Base-by-base conservation (phyloP, 2,329 filamentous ascomycete genomes). In the Malbranchea zuffiana region DNA sequence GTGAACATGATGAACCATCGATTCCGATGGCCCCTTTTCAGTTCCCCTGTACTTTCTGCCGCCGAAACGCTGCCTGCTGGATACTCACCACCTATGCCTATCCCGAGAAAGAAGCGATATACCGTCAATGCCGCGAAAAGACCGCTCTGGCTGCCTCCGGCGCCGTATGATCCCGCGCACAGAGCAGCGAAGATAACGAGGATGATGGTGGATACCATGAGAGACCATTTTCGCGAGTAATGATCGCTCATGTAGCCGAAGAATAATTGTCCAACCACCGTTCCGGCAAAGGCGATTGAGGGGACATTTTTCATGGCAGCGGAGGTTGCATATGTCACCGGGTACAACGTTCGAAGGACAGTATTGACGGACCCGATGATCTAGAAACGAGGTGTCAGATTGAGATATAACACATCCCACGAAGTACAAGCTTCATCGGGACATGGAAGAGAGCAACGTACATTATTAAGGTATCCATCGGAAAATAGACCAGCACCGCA, bases 1-100 rank as follows among this genome's bases (percentile, higher is more conserved):
- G 83, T 93, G 58, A 90, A 92, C 46, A 93, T 68, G 49, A 88
- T 83, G 54, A 87, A 95, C 84, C 85, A 93, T 25, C 81, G 71
- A 54, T 95, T 88, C n/a, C 87, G 71, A 11, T 80, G 80, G 7
- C 87, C 87, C 11, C 63, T 59, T 57, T 85, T 84, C 41, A 95
- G 67, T 54, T 92, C 84, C 15, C 83, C 82, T 0, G 80, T 87
- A 3, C 80, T 80, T 60, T 95, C 87, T 2, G 86, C 83, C 36
- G 77, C 82, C 2, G 80, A 82, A 1, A 95, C 87, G 41, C 76
- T 83, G 3, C 87, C 87, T 1, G 60, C 59, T 19, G 63, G 62
- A 39, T 60, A 59, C 58, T 60, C 66, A 69, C 60, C 81, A 11
- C 69, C 84, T 35, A 92, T 88, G n/a, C 83, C 81, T 44, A 84